Evolutionary conservation across 441 rosid species (phyloP), one percentile per base, ranked within the genome.

Genomic region (Brassica balearica): DNA sequence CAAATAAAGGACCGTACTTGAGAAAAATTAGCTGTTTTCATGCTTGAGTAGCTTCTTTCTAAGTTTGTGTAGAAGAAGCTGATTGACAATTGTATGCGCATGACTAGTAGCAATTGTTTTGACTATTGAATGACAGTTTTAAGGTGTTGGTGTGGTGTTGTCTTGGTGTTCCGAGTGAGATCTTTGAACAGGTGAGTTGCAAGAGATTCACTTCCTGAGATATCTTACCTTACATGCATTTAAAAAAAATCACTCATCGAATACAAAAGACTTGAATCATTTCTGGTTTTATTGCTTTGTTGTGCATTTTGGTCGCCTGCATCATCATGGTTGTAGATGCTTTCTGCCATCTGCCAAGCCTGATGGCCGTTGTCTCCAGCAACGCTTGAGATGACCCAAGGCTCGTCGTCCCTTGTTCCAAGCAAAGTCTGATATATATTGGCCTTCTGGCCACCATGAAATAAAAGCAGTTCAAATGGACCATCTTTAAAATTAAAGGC

Each of bases 291-390:
- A 60, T 53, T 73, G 55, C 9, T 58, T 2, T 27, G 65, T 51
- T 34, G 29, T 38, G 68, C 80, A 78, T 64, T 15, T 74, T 79
- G 72, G 41, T 15, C 23, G 48, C 74, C 73, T 2, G 12, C 74
- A 19, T 5, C 12, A 25, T 66, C 65, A 3, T 22, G 17, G 0
- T 78, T 89, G 27, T 86, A 89, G 38, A 93, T 89, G 71, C 90
- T 89, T 75, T 89, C 89, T 0, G 93, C 90, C 94, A 92, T 88
- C 70, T 86, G 89, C 98, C 95, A 87, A 15, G 86, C 89, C 80
- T 92, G 92, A 73, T 87, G 86, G 41, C 85, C 80, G 71, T 92
- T 90, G 81, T 11, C 53, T 43, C 12, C 48, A 41, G 48, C 48
- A 9, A 41, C 3, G 48, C 48, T 43, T 43, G 14, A 43, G 53